Evolutionary conservation across 371 early-diverging fungal species (phyloP).

Genomic region (Mucor velutinosus): DNA sequence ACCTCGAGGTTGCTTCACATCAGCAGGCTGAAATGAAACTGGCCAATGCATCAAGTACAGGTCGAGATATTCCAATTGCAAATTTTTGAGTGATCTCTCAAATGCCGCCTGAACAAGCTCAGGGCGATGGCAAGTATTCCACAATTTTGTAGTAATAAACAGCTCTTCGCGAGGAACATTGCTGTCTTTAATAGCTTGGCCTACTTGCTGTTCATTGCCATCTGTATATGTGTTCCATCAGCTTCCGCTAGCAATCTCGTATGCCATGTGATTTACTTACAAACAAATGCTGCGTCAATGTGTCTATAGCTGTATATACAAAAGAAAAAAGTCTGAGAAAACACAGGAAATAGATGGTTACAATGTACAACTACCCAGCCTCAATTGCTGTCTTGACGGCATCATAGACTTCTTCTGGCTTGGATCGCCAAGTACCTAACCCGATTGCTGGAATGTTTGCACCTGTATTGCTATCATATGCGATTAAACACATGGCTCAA

Average conservation of each 20-base stretch:
- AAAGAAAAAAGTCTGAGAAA: neutral
- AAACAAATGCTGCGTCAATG: constrained; percentile 35
- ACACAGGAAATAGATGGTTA: neutral
- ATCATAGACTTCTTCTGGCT: constrained; percentile 41
- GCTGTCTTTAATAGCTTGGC: constrained; percentile 52
- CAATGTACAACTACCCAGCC: constrained; percentile 19
- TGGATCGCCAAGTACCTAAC: constrained; percentile 46
- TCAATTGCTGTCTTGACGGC: constrained; percentile 51
- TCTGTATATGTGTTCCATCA: constrained; percentile 10
- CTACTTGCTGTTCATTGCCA: constrained; percentile 34
- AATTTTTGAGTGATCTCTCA: constrained; percentile 52
- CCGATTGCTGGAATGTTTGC: constrained; percentile 32
- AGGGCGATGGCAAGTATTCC: constrained; percentile 64
- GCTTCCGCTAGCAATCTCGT: neutral
- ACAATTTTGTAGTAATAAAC: constrained; percentile 78
- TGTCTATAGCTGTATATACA: constrained; percentile 22
- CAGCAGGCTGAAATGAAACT: constrained; percentile 26
- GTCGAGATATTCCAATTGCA: constrained; percentile 72
- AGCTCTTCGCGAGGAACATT: constrained; percentile 57
- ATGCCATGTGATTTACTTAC: constrained; percentile 15
- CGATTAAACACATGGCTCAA: neutral
- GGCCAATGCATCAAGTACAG: constrained; percentile 62
- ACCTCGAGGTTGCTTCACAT: constrained; percentile 22
- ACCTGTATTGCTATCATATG: constrained; percentile 28
- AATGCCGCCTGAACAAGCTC: constrained; percentile 51